Base-by-base conservation (phyloP, 345 rosid species). In the Schrenkiella parvula region DNA sequence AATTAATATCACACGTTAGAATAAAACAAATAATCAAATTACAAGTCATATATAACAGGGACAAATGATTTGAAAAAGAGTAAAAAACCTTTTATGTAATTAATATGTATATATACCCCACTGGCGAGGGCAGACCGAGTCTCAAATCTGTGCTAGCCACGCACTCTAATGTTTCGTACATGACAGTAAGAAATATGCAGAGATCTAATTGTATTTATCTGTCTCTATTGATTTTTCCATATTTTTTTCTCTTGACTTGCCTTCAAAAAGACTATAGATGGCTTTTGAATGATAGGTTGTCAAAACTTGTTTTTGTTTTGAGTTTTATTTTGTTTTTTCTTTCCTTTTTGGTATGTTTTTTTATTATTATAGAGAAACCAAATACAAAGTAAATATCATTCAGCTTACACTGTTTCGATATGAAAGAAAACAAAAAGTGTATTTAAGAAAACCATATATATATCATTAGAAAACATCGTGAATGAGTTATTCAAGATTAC, bases 91-190 rank as follows among this genome's bases (percentile, higher is more conserved):
- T n/a, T n/a, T n/a, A n/a, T n/a, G 15, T 4, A 39, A 38, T 12
- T 3, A 38, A 12, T 38, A 12, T 12, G 42, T 12, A 21, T 21
- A 31, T 12, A 21, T 21, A 31, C 15, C 15, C 8, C 57, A 8
- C 44, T 4, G 58, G 34, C 11, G n/a, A 22, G 13, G 12, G 50
- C 18, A n/a, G 72, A 68, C 72, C 63, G 31, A 55, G 64, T 68
- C 72, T 41, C 65, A 69, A 55, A 55, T 31, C 17, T 29, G 18
- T 56, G 17, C 4, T 43, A 56, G 44, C 65, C 65, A 69, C 46
- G 11, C 21, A 21, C 21, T 39, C 21, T 4, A 9, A 8, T 17
- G 19, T 18, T 43, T 28, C 10, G 8, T 37, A 26, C 37, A 66
- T 50, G 25, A 50, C 26, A 10, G 3, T n/a, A n/a, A 15, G 37